Percentiles rank a stretch among this genome's conserved stretches.
phyloP scores from a whole-genome alignment of 73 alveolate genomes.

The Breviolum minutum region DNA sequence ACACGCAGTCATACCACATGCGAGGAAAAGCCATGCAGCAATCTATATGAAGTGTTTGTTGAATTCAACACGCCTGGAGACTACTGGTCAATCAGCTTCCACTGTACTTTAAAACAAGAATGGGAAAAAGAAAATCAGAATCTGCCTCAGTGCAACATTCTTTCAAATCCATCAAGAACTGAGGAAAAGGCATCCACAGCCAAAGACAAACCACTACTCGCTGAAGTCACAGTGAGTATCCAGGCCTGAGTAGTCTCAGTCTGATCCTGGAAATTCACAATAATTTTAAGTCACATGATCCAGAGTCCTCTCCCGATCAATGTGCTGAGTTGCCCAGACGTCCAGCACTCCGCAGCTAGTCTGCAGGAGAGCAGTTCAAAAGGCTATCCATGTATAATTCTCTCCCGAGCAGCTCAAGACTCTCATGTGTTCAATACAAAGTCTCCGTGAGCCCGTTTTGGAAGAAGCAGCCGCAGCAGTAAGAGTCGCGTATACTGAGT shows the following conservation, averaged over 20 bases:
- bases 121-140: neutral
- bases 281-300: neutral
- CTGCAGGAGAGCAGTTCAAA: neutral
- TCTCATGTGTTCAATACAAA: neutral
- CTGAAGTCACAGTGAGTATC: slow-evolving; percentile 59
- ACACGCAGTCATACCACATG: no score
- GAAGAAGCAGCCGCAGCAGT: neutral
- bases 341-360: slow-evolving; percentile 83
- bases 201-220: slow-evolving; percentile 8
- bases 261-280: neutral
- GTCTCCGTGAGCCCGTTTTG: neutral
- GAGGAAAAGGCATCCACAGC: neutral
- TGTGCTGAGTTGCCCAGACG: neutral
- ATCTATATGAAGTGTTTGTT: no score
- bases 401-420: neutral
- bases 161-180: neutral
- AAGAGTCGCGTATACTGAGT: neutral
- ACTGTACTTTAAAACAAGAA: no score
- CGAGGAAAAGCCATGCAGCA: no score
- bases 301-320: neutral
- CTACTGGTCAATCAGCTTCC: no score
- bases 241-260: slow-evolving; percentile 41
- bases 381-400: neutral
- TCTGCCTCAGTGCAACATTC: neutral
- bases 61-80: no score